phyloP scores from a whole-genome alignment of 2,329 filamentous ascomycete genomes.

The Cryphonectria nitschkei region DNA sequence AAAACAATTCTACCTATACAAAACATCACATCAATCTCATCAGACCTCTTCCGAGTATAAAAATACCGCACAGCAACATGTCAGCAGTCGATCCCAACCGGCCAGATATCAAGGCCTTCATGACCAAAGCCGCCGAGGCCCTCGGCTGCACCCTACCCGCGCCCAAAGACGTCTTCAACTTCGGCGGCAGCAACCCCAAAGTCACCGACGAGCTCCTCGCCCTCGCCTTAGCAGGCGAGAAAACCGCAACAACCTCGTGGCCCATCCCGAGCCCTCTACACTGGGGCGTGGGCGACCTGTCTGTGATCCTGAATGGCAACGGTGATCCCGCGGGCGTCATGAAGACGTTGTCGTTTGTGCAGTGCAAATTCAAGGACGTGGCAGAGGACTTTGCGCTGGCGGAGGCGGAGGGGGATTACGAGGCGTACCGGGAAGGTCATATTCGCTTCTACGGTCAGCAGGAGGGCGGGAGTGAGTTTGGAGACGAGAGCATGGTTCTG shows the following conservation, averaged over 20 bases:
- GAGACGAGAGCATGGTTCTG: conserved; percentile 35
- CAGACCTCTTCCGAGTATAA: not conserved
- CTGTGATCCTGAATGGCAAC: conserved; percentile 36
- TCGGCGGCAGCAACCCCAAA: conserved; percentile 31
- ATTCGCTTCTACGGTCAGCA: conserved; percentile 34
- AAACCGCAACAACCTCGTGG: conserved; percentile 38
- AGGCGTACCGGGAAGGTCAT: conserved; percentile 35
- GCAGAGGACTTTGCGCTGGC: conserved; percentile 37
- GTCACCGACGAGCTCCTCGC: conserved; percentile 30
- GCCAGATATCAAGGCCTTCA: conserved; percentile 36
- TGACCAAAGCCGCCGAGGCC: conserved; percentile 33
- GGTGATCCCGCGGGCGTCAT: conserved; percentile 35
- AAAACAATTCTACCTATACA: not conserved
- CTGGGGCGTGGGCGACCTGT: conserved; percentile 37
- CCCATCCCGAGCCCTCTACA: conserved; percentile 35
- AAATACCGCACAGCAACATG: conserved; percentile 15
- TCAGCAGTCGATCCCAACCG: conserved; percentile 31
- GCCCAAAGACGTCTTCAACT: conserved; percentile 37
- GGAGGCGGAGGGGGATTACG: conserved; percentile 37
- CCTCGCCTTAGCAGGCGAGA: conserved; percentile 34
- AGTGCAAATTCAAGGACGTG: conserved; percentile 36
- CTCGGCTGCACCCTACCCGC: conserved; percentile 31
- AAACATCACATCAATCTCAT: not conserved
- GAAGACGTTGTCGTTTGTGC: conserved; percentile 34
- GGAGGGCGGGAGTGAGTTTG: conserved; percentile 32